Evolutionary conservation across 768 basidiomycete genomes (phyloP).

Genomic region (Leccinum disarticulatum): DNA sequence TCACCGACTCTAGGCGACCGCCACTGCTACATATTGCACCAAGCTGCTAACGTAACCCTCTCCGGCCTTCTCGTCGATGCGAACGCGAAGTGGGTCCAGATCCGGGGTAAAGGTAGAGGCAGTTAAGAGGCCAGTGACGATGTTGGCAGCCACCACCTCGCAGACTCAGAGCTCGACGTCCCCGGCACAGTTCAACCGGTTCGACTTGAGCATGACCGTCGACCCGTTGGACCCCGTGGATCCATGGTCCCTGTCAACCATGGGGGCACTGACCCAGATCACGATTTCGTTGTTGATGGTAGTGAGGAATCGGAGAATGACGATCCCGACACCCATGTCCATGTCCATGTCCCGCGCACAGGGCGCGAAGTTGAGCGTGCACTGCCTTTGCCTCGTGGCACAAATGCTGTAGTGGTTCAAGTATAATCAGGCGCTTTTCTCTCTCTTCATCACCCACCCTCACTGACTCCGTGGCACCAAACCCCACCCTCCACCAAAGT

Average conservation of each 20-base stretch:
- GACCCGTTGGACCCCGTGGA: not conserved
- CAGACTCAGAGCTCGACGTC: conserved; percentile 24
- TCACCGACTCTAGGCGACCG: conserved; percentile 71
- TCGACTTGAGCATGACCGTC: conserved; percentile 23
- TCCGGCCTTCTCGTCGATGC: conserved; percentile 12
- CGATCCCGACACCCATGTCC: not conserved
- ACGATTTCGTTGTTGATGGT: not conserved
- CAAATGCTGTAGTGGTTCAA: no score
- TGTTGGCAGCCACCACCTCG: conserved; percentile 28
- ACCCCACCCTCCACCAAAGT: no score
- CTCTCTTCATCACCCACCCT: no score
- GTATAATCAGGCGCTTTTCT: no score
- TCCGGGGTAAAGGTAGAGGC: not conserved
- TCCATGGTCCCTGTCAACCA: not conserved
- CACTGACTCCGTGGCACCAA: no score
- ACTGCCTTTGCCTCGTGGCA: no score
- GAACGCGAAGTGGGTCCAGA: not conserved
- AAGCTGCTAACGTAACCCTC: conserved; percentile 42
- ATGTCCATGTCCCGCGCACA: not conserved
- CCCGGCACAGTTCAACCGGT: conserved; percentile 25
- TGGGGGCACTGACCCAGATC: not conserved
- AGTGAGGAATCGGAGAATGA: not conserved
- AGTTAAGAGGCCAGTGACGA: not conserved
- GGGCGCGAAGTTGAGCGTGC: no score
- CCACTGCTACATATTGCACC: conserved; percentile 63